Conservation (phyloP, 805 yeast species). For the Saccharomyces paradoxus region DNA sequence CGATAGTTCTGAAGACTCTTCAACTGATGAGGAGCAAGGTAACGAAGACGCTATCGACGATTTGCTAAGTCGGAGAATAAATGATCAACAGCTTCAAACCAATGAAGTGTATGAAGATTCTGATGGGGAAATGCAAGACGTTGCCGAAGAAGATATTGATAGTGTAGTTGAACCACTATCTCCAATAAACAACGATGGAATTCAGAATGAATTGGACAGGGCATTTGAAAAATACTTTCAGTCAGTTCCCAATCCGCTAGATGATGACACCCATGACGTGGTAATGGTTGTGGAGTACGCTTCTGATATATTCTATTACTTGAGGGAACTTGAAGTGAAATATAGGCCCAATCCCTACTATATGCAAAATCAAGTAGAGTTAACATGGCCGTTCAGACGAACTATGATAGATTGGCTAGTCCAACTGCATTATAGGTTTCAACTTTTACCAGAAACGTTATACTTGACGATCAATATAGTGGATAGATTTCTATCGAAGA, state of each 20-base stretch:
- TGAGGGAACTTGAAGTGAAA: constrained; percentile 60
- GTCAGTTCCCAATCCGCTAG: constrained; percentile 48
- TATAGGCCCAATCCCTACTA: constrained; percentile 68
- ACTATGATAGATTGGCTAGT: constrained; percentile 88
- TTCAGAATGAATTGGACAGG: constrained; percentile 40
- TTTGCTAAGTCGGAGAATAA: not conserved
- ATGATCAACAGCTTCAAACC: not conserved
- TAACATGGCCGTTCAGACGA: constrained; percentile 80
- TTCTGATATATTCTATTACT: constrained; percentile 64
- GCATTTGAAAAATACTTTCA: constrained; percentile 35
- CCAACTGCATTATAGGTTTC: constrained; percentile 77
- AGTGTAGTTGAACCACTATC: constrained; percentile 38
- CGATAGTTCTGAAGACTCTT: not conserved
- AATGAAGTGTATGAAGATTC: not conserved
- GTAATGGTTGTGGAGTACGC: constrained; percentile 79
- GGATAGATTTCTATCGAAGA: constrained; percentile 73
- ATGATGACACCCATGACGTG: constrained; percentile 69
- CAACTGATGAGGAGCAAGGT: not conserved
- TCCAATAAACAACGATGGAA: constrained; percentile 44
- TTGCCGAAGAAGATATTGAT: not conserved
- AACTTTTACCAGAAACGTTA: constrained; percentile 79
- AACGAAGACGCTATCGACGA: not conserved
- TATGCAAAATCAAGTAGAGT: constrained; percentile 74
- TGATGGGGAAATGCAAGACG: not conserved
- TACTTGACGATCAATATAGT: constrained; percentile 77